Conservation (phyloP, 2,329 filamentous ascomycete species). For the Balansia obtecta region DNA sequence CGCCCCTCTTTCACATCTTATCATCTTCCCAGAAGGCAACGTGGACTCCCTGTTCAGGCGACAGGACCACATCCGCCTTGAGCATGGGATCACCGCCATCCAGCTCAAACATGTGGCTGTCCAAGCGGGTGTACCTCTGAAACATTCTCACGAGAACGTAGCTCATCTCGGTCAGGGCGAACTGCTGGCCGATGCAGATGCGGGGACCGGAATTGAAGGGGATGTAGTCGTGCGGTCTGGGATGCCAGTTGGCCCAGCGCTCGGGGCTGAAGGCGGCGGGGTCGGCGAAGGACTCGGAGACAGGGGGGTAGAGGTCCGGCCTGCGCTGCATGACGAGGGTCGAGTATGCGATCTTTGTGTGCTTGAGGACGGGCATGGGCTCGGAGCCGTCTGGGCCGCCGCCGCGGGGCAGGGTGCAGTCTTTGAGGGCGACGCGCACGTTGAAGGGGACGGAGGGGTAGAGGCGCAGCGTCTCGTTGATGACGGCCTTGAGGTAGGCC, state of each 20-base stretch:
- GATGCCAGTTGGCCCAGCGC: constrained; percentile 38
- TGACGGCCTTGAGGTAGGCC: constrained; percentile 63
- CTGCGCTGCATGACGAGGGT: constrained; percentile 39
- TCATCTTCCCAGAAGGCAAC: constrained; percentile 42
- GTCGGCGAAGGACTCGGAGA: constrained; percentile 23
- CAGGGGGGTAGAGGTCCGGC: constrained; percentile 33
- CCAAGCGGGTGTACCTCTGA: constrained; percentile 55
- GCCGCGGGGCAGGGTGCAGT: constrained; percentile 64
- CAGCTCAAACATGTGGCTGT: constrained; percentile 41
- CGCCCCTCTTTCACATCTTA: constrained; percentile 12
- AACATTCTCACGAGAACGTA: constrained; percentile 61
- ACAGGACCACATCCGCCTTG: constrained; percentile 47
- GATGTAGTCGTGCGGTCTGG: constrained; percentile 40
- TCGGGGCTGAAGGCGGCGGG: constrained; percentile 34
- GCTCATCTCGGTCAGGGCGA: constrained; percentile 46
- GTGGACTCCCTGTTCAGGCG: constrained; percentile 44
- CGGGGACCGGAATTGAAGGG: constrained; percentile 40
- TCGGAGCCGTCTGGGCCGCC: constrained; percentile 37
- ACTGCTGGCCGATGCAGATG: constrained; percentile 46
- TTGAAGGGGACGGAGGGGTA: constrained; percentile 75
- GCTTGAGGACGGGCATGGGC: constrained; percentile 30
- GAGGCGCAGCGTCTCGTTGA: constrained; percentile 67
- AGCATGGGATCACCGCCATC: constrained; percentile 41
- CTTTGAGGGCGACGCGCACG: constrained; percentile 55
- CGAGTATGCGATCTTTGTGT: constrained; percentile 36